Conservation (phyloP, 2,329 filamentous ascomycete genomes). For the Gnomoniopsis sp. region DNA sequence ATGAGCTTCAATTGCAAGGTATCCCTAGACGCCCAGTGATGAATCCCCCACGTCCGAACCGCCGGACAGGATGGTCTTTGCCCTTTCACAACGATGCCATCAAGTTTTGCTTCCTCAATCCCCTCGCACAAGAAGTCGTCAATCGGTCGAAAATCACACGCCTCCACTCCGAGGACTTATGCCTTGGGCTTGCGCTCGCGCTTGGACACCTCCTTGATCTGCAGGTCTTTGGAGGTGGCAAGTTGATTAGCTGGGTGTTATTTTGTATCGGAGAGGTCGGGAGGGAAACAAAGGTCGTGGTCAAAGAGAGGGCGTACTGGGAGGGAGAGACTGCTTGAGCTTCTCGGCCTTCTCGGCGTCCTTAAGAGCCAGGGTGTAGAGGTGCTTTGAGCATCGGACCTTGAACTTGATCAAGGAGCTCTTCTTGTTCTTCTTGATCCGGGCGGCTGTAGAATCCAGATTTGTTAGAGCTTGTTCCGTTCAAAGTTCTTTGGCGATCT, state of each 20-base stretch:
- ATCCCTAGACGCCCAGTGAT: conserved; percentile 54
- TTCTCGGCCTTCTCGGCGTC: conserved; percentile 99
- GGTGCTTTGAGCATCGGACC: conserved; percentile 94
- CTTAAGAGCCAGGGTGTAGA: conserved; percentile 98
- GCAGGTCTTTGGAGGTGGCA: conserved; percentile 44
- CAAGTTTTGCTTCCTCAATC: conserved; percentile 25
- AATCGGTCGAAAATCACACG: conserved; percentile 14
- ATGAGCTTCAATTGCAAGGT: conserved; percentile 46
- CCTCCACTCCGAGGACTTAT: conserved; percentile 25
- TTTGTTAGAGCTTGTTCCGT: conserved; percentile 8
- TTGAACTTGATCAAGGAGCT: conserved; percentile 99
- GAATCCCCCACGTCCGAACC: conserved; percentile 29
- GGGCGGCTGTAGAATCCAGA: conserved; percentile 58
- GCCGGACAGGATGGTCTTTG: conserved; percentile 26
- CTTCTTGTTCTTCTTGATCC: conserved; percentile 95
- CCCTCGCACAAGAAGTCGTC: conserved; percentile 20
- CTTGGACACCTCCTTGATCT: conserved; percentile 53
- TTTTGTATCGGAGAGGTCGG: conserved; percentile 48
- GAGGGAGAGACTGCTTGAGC: conserved; percentile 98
- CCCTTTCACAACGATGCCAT: conserved; percentile 19
- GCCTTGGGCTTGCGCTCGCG: conserved; percentile 55
- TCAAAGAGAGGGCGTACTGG: conserved; percentile 63
- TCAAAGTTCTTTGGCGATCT: conserved; percentile 15
- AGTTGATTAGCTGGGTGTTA: conserved; percentile 40
- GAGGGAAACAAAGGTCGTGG: conserved; percentile 16